These are phyloP conservation scores for Themeda triandra DNA, from an alignment of 176 grass and related monocot genomes.

Conservation along the genomic window DNA sequence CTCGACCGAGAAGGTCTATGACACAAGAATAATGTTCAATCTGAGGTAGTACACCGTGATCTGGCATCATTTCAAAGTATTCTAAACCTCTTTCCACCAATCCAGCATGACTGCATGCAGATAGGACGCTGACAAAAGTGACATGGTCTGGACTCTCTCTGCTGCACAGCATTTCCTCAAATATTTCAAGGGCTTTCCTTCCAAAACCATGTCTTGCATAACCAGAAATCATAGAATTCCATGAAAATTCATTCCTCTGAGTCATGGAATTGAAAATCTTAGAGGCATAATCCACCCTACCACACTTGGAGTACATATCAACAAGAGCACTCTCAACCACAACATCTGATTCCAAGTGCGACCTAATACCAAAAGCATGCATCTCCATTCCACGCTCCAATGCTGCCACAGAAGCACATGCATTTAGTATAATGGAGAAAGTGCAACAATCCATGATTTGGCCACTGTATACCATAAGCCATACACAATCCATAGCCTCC, in stretches of 20 bases:
- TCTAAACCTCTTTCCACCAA: conserved; percentile 72
- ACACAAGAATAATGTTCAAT: conserved; percentile 85
- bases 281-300: conserved; percentile 81
- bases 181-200: conserved; percentile 64
- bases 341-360: conserved; percentile 54
- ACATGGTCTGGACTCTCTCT: conserved; percentile 57
- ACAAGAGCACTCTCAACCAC: conserved; percentile 73
- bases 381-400: conserved; percentile 78
- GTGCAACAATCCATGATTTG: conserved; percentile 67
- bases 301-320: conserved; percentile 89
- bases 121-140: conserved; percentile 70
- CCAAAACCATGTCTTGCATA: conserved; percentile 72
- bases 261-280: conserved; percentile 66
- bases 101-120: conserved; percentile 88
- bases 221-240: conserved; percentile 93
- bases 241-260: conserved; percentile 69
- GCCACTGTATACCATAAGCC: conserved; percentile 62
- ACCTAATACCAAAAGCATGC: conserved; percentile 75
- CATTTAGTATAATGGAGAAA: conserved; percentile 72
- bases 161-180: conserved; percentile 60
- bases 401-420: conserved; percentile 64
- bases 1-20: conserved; percentile 75
- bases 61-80: conserved; percentile 61
- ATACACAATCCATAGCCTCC: conserved; percentile 75
- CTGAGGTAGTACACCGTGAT: conserved; percentile 46